A percentile compares a stretch with the other conserved stretches of the same genome.
These are phyloP conservation scores for Rasamsonia emersonii DNA, from an alignment of 2,329 filamentous ascomycete genomes.

Conservation along the genomic window DNA sequence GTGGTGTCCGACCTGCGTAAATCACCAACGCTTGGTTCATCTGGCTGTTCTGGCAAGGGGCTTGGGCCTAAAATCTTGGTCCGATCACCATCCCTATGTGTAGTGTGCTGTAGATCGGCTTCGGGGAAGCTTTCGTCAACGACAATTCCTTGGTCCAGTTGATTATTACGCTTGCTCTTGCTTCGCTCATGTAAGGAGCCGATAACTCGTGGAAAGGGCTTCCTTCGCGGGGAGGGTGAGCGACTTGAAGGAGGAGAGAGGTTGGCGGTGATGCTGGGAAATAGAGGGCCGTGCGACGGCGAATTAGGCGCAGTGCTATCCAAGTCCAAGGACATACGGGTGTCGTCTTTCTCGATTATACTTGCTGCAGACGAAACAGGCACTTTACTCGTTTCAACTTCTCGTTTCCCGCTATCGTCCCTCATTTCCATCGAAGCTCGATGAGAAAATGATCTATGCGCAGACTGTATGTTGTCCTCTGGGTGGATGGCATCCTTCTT, in stretches of 20 bases:
- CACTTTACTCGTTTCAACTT: too few species aligned
- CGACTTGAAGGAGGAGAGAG: slow-evolving; percentile 57
- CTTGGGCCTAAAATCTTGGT: slow-evolving; percentile 15
- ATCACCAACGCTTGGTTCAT: slow-evolving; percentile 15
- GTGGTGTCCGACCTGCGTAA: slow-evolving; percentile 18
- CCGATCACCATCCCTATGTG: too few species aligned
- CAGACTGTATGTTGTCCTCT: too few species aligned
- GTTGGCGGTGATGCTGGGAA: slow-evolving; percentile 54
- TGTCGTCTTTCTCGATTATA: slow-evolving; percentile 21
- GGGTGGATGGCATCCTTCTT: neutral
- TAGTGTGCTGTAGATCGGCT: slow-evolving; percentile 10
- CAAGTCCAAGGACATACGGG: slow-evolving; percentile 31
- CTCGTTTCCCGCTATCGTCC: slow-evolving; percentile 46
- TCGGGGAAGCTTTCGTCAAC: slow-evolving; percentile 15
- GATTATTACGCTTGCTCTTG: slow-evolving; percentile 31
- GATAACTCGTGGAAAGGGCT: slow-evolving; percentile 39
- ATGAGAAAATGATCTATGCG: slow-evolving; percentile 1
- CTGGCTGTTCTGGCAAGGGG: slow-evolving; percentile 18
- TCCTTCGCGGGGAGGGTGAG: slow-evolving; percentile 54
- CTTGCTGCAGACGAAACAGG: slow-evolving; percentile 49
- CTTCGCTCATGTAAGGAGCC: slow-evolving; percentile 30
- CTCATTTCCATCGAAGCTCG: slow-evolving; percentile 34
- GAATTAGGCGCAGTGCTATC: slow-evolving; percentile 38
- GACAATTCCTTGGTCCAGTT: slow-evolving; percentile 24
- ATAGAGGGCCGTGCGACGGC: slow-evolving; percentile 33